Evolutionary conservation across 306 rosid genomes (phyloP).

Genomic region (Pachyrhizus erosus): DNA sequence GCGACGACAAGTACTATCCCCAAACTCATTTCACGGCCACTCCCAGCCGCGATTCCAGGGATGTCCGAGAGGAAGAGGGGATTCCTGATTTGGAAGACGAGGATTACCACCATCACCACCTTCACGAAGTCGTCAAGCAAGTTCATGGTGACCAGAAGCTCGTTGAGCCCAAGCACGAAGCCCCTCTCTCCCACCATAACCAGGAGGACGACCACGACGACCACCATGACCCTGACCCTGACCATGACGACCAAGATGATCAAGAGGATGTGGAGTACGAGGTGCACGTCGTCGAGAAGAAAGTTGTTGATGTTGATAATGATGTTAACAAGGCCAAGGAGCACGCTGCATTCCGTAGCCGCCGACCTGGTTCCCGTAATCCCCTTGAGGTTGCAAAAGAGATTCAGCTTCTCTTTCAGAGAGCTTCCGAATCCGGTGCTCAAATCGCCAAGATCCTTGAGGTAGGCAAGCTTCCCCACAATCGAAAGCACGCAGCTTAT

Average conservation of each 20-base stretch:
- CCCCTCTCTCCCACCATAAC: neutral
- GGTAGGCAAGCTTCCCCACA: conserved; percentile 76
- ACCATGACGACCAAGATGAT: conserved; percentile 2
- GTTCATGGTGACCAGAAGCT: conserved; percentile 71
- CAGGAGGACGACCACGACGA: conserved; percentile 25
- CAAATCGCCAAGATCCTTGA: conserved; percentile 79
- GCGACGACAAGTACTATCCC: conserved; percentile 53
- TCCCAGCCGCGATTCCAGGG: conserved; percentile 80
- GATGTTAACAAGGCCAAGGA: conserved; percentile 60
- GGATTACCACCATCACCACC: conserved; percentile 46
- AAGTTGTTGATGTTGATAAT: conserved; percentile 63
- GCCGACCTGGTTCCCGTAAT: conserved; percentile 60
- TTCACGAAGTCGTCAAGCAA: conserved; percentile 82
- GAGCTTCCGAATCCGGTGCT: conserved; percentile 81
- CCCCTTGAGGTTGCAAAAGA: conserved; percentile 74
- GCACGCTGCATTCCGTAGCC: conserved; percentile 58
- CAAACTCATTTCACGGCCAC: conserved; percentile 66
- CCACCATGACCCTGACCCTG: neutral
- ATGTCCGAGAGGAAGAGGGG: conserved; percentile 90
- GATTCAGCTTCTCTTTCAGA: conserved; percentile 75
- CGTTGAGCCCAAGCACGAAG: conserved; percentile 40
- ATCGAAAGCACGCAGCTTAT: conserved; percentile 64
- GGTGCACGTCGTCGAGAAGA: conserved; percentile 51
- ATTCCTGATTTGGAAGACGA: conserved; percentile 98
- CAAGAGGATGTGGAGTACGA: conserved; percentile 51